Percentiles rank a stretch among this genome's conserved stretches.
phyloP scores from a whole-genome alignment of 2,329 filamentous ascomycete genomes.

The Colletotrichum salicis region DNA sequence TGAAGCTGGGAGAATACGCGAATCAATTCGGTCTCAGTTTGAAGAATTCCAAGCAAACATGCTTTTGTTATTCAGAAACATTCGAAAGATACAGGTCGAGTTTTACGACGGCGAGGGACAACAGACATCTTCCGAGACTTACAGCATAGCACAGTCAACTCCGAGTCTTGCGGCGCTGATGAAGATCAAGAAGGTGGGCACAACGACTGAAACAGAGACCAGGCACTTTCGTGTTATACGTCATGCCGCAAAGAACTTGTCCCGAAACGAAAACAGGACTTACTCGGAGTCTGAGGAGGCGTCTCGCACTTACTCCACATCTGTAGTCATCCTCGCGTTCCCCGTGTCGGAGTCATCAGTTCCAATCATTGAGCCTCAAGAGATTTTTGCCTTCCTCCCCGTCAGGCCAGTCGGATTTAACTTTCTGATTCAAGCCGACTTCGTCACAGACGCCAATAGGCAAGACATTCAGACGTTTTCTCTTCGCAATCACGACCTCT shows the following conservation, averaged over 20 bases:
- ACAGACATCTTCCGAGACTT: no score
- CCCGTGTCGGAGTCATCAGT: conserved; percentile 46
- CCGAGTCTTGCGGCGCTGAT: no score
- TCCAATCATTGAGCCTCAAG: conserved; percentile 52
- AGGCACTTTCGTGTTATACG: no score
- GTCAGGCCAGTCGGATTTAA: conserved; percentile 54
- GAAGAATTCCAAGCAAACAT: no score
- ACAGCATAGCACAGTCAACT: no score
- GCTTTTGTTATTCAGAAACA: no score
- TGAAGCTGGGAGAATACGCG: conserved; percentile 28
- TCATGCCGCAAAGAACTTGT: no score
- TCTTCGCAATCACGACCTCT: conserved; percentile 49
- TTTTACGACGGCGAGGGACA: no score
- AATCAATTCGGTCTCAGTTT: conserved; percentile 48
- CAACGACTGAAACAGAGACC: no score
- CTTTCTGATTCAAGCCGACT: conserved; percentile 62
- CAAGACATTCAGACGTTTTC: conserved; percentile 59
- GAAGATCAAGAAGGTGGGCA: no score
- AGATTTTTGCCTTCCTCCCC: conserved; percentile 59
- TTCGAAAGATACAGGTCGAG: no score
- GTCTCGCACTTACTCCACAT: conserved; percentile 37
- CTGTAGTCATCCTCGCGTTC: conserved; percentile 58
- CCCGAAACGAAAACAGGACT: conserved; percentile 36
- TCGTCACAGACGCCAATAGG: conserved; percentile 57
- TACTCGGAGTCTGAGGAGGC: conserved; percentile 43